These are phyloP conservation scores for Byssothecium circinans DNA, from an alignment of 2,329 filamentous ascomycete species.

Conservation along the genomic window DNA sequence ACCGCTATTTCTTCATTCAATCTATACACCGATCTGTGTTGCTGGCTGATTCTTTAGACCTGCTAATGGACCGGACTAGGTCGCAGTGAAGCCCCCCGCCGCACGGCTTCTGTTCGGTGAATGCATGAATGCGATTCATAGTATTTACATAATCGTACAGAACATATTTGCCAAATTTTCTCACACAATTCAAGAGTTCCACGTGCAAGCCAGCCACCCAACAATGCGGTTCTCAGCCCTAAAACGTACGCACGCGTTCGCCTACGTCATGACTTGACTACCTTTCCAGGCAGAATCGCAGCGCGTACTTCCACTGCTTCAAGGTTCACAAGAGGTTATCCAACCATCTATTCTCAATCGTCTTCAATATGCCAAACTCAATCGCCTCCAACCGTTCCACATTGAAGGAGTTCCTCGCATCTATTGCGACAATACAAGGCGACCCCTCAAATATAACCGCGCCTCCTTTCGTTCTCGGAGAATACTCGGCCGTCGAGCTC, in stretches of 20 bases:
- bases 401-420: conserved; percentile 39
- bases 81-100: too few species aligned
- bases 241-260: not conserved
- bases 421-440: conserved; percentile 50
- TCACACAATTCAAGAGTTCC: not conserved
- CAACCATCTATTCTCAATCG: not conserved
- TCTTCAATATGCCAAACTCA: not conserved
- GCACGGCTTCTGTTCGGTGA: too few species aligned
- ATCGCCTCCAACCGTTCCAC: conserved; percentile 20
- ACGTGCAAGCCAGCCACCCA: not conserved
- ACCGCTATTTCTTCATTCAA: too few species aligned
- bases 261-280: conserved; percentile 8
- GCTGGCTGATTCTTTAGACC: too few species aligned
- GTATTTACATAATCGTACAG: too few species aligned
- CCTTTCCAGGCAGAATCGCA: too few species aligned
- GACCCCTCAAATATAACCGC: conserved; percentile 52
- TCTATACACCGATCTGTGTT: too few species aligned
- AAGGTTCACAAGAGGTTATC: too few species aligned
- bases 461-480: conserved; percentile 50
- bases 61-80: too few species aligned
- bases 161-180: too few species aligned
- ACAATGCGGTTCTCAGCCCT: not conserved
- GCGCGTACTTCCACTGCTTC: not conserved
- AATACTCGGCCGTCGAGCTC: conserved; percentile 50
- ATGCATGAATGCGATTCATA: too few species aligned